Evolutionary conservation across 768 basidiomycete species (phyloP).

Genomic region (Mycena vitilis): DNA sequence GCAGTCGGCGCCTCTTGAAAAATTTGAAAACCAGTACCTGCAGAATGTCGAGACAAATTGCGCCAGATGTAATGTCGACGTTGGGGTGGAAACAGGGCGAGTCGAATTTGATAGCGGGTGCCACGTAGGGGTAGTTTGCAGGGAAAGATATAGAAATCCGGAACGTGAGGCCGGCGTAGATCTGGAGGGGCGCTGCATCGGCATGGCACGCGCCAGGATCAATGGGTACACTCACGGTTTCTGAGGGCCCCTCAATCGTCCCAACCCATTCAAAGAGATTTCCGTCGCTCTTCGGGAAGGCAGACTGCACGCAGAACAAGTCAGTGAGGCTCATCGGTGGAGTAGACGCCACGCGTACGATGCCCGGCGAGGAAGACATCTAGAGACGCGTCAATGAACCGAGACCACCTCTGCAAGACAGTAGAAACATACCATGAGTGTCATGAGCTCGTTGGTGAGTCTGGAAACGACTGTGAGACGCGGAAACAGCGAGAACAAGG

Average conservation of each 20-base stretch:
- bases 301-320: slow-evolving; percentile 65
- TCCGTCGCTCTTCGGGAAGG: slow-evolving; percentile 88
- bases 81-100: slow-evolving; percentile 94
- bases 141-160: slow-evolving; percentile 89
- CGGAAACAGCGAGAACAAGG: slow-evolving; percentile 23
- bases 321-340: background rate
- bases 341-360: slow-evolving; percentile 61
- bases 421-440: slow-evolving; percentile 74
- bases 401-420: background rate
- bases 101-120: slow-evolving; percentile 89
- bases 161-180: slow-evolving; percentile 84
- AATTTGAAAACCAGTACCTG: slow-evolving; percentile 63
- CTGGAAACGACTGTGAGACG: slow-evolving; percentile 48
- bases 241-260: slow-evolving; percentile 84
- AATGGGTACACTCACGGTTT: slow-evolving; percentile 66
- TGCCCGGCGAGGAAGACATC: slow-evolving; percentile 93
- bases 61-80: slow-evolving; percentile 80
- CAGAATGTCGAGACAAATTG: slow-evolving; percentile 89
- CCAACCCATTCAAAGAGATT: slow-evolving; percentile 93
- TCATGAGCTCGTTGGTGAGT: slow-evolving; percentile 88
- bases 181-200: slow-evolving; percentile 50
- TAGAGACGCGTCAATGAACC: slow-evolving; percentile 41
- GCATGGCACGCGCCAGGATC: slow-evolving; percentile 26
- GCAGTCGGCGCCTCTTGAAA: slow-evolving; percentile 7
- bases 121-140: slow-evolving; percentile 87